Base-by-base conservation (phyloP, 116 monocot genomes). In the Iris pallida region DNA sequence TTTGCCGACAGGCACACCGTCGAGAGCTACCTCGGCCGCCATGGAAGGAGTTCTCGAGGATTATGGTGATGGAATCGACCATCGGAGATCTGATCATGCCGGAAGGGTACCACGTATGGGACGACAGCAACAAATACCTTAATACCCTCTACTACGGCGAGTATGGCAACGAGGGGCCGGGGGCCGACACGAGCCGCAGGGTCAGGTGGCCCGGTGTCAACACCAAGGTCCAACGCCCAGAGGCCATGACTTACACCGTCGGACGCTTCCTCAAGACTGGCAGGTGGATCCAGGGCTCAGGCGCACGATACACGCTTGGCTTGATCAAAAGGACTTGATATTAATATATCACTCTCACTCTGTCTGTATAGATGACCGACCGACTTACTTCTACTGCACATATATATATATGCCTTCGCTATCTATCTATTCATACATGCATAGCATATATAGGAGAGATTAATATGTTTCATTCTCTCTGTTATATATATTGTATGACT, bases 1-100 rank as follows among this genome's bases (percentile, higher is more conserved):
- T 79, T 70, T 72, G 75, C 85, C 4, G 77, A 68, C 20, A 69
- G 87, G 12, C 73, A 81, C 68, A 72, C 75, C 81, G 81, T 94
- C 68, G 49, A 42, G 20, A 83, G 66, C 68, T 95, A 86, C 78
- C 90, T 95, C 18, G 90, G 85, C 12, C 71, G 95, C 41, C 95
- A 6, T 95, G 95, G 95, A 95, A 90, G 88, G 16, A 57, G 59
- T 88, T 58, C 70, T 69, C 90, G 9, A 81, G 73, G 71, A 88
- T 88, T 8, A 68, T 95, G 13, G 18, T 88, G 71, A 85, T 95
- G 95, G 95, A 95, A 70, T 80, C 75, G 4, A 56, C 20, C 11
- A 77, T 95, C 63, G 95, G 90, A 0, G 91, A 95, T 45, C 68
- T 90, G 10, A 90, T 95, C 78, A 68, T 64, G 45, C 85, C 91